These are phyloP conservation scores for Naganishia antarctica DNA, from an alignment of 768 basidiomycete genomes.

Conservation along the genomic window DNA sequence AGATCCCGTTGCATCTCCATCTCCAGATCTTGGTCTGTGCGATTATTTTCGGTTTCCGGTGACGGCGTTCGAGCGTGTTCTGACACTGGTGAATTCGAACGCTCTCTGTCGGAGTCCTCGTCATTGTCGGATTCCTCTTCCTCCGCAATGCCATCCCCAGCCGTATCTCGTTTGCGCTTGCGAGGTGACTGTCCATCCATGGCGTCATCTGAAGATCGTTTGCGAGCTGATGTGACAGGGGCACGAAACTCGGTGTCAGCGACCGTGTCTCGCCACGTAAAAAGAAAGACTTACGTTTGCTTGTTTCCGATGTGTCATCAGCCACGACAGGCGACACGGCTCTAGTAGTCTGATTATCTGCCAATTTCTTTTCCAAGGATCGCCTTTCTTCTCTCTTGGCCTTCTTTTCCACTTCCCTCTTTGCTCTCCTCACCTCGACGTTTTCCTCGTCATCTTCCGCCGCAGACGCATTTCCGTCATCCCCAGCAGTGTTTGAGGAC, in stretches of 20 bases:
- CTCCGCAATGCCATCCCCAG: constrained; percentile 1
- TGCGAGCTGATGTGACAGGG: constrained; percentile 22
- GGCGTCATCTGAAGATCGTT: constrained; percentile 16
- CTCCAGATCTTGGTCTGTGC: constrained; percentile 14
- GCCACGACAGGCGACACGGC: constrained; percentile 25
- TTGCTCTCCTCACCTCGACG: constrained; percentile 30
- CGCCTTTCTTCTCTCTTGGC: constrained; percentile 26
- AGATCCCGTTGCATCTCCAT: constrained; percentile 18
- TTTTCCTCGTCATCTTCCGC: constrained; percentile 27
- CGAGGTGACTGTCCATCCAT: constrained; percentile 25
- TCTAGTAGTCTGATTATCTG: constrained; percentile 25
- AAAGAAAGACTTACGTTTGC: constrained; percentile 25
- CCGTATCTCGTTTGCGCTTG: constrained; percentile 16
- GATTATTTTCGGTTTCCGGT: constrained; percentile 23
- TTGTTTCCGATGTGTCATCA: constrained; percentile 29
- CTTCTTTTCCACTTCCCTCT: constrained; percentile 34
- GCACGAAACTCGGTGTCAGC: too few relatives aligned
- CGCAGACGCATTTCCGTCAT: constrained; percentile 18
- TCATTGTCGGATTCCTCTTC: constrained; percentile 25
- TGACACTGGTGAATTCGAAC: constrained; percentile 4
- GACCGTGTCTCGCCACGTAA: too few relatives aligned
- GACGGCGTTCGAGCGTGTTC: constrained; percentile 5
- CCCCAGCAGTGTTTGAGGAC: not conserved
- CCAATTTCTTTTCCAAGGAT: constrained; percentile 29
- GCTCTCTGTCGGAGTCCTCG: not conserved